A percentile compares a stretch with the other conserved stretches of the same genome.
Evolutionary conservation across 441 rosid species (phyloP).

Genomic region (Cnidoscolus chayamansa): DNA sequence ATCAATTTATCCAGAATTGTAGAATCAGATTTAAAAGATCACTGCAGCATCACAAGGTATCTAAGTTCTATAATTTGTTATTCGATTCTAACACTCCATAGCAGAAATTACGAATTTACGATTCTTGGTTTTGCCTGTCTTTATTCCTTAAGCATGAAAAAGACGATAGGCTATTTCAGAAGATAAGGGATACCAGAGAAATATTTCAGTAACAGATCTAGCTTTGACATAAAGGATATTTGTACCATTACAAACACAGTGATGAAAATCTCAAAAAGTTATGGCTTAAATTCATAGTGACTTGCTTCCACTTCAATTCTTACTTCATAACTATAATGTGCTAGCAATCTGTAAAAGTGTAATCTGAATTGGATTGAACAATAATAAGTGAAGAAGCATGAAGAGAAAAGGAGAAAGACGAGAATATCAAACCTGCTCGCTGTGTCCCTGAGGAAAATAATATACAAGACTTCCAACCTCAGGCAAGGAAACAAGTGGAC

Average conservation of each 20-base stretch:
- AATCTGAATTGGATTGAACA: neutral
- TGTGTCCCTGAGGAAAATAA: slow-evolving; percentile 95
- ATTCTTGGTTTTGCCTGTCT: neutral
- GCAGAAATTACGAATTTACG: neutral
- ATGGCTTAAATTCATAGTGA: neutral
- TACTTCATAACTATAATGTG: neutral
- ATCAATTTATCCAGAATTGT: neutral
- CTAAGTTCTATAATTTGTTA: neutral
- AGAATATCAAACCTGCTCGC: slow-evolving; percentile 70
- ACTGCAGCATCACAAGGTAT: neutral
- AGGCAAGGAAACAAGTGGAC: slow-evolving; percentile 89
- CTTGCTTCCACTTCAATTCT: neutral
- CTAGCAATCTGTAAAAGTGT: neutral
- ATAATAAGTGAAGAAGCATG: neutral
- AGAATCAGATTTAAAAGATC: neutral
- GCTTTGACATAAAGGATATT: neutral
- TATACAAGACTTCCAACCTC: slow-evolving; percentile 86
- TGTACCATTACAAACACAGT: neutral
- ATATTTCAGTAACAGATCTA: slow-evolving; percentile 5
- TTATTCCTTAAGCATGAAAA: neutral
- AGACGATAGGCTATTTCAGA: neutral
- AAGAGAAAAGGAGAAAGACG: neutral
- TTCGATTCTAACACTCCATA: neutral
- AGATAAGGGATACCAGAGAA: neutral
- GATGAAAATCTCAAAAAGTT: slow-evolving; percentile 1